Evolutionary conservation across 106 monocot species (phyloP).

Genomic region (Chionographis japonica): DNA sequence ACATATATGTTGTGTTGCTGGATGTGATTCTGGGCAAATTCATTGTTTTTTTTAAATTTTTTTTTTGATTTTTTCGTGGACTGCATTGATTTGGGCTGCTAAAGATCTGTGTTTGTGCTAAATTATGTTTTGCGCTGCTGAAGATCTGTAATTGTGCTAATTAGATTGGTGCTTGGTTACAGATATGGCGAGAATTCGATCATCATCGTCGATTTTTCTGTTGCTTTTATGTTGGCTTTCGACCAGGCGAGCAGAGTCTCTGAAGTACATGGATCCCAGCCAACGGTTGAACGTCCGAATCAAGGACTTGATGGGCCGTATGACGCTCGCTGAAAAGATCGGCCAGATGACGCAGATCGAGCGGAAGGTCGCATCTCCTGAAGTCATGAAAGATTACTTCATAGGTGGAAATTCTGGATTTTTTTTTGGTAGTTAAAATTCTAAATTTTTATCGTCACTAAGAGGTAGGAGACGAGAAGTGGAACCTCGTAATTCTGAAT

Average conservation of each 20-base stretch:
- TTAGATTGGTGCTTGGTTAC: neutral
- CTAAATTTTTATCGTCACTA: no score
- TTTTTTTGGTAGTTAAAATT: neutral
- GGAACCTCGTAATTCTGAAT: neutral
- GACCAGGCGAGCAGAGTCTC: slow-evolving; percentile 15
- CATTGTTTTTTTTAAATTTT: no score
- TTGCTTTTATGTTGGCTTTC: slow-evolving; percentile 10
- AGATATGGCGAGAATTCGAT: neutral
- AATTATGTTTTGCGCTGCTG: no score
- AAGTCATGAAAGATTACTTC: slow-evolving; percentile 44
- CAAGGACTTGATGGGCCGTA: slow-evolving; percentile 29
- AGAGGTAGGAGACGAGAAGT: neutral
- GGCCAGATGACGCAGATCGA: slow-evolving; percentile 50
- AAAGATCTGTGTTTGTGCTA: no score
- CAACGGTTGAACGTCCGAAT: slow-evolving; percentile 31
- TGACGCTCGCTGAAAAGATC: slow-evolving; percentile 54
- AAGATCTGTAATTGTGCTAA: no score
- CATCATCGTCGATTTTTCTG: slow-evolving; percentile 5
- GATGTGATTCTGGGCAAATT: no score
- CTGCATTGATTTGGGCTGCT: no score
- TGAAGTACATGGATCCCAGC: slow-evolving; percentile 47
- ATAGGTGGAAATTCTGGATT: slow-evolving; percentile 20
- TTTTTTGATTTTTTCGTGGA: no score
- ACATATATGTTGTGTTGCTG: no score
- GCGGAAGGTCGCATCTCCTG: slow-evolving; percentile 32